phyloP scores from a whole-genome alignment of 1,139 yeast species.

The Debaryomyces robertsiae region DNA sequence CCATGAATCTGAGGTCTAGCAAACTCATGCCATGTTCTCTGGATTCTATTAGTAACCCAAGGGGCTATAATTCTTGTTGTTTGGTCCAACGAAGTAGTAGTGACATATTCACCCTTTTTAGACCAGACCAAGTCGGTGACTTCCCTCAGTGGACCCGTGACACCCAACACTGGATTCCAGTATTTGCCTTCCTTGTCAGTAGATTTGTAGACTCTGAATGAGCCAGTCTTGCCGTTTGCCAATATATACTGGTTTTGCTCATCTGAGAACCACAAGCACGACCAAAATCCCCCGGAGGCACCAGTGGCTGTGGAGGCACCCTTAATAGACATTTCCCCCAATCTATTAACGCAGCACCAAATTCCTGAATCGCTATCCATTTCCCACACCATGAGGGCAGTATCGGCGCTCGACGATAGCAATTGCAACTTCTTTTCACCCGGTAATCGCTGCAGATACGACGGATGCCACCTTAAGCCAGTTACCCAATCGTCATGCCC shows the following conservation, averaged over 20 bases:
- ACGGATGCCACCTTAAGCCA: constrained; percentile 78
- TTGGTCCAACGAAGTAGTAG: constrained; percentile 85
- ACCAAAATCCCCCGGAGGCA: constrained; percentile 97
- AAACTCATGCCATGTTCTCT: constrained; percentile 79
- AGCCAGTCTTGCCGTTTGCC: constrained; percentile 89
- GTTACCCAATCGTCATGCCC: constrained; percentile 99
- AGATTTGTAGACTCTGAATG: constrained; percentile 76
- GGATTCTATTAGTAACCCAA: constrained; percentile 44
- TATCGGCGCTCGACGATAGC: constrained; percentile 89
- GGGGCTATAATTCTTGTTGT: constrained; percentile 83
- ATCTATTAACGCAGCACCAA: constrained; percentile 79
- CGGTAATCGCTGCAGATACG: constrained; percentile 9
- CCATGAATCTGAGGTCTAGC: constrained; percentile 99
- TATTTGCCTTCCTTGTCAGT: constrained; percentile 30
- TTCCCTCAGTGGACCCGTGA: constrained; percentile 75
- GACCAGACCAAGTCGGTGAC: constrained; percentile 87
- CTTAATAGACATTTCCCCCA: constrained; percentile 91
- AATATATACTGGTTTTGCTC: constrained; percentile 53
- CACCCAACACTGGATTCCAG: constrained; percentile 62
- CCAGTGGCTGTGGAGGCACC: constrained; percentile 99
- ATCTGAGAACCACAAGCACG: constrained; percentile 73
- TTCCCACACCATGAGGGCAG: constrained; percentile 95
- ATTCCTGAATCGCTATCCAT: constrained; percentile 86
- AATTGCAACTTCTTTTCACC: constrained; percentile 50
- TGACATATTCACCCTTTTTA: constrained; percentile 61